Evolutionary conservation across 495 filamentous ascomycete species (phyloP).

Genomic region (Alectoria sarmentosa): DNA sequence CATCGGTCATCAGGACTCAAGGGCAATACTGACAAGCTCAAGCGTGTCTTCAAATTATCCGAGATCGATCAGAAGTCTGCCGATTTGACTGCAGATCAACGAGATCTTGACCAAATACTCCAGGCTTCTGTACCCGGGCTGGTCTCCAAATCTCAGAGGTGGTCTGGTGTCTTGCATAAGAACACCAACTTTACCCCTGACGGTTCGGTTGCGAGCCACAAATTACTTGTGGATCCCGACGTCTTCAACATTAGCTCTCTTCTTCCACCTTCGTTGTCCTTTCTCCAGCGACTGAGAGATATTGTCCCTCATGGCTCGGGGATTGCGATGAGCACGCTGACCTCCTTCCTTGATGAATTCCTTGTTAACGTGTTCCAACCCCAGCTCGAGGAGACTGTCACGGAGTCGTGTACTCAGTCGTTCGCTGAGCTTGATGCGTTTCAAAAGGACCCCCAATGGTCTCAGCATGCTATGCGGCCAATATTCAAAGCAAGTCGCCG

Average conservation of each 20-base stretch:
- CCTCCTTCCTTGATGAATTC: constrained; percentile 96
- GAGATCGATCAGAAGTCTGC: constrained; percentile 71
- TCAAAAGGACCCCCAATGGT: constrained; percentile 79
- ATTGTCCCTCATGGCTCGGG: constrained; percentile 83
- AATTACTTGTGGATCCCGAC: constrained; percentile 87
- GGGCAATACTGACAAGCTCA: constrained; percentile 24
- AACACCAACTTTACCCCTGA: constrained; percentile 33
- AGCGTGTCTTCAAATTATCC: constrained; percentile 82
- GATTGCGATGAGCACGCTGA: constrained; percentile 78
- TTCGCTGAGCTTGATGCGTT: constrained; percentile 84
- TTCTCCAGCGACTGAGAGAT: constrained; percentile 82
- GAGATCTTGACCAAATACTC: constrained; percentile 85
- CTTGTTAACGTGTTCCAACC: constrained; percentile 97
- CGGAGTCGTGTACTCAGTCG: constrained; percentile 74
- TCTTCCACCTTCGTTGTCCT: constrained; percentile 86
- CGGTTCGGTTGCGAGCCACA: constrained; percentile 63
- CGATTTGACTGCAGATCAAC: constrained; percentile 71
- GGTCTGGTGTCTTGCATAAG: constrained; percentile 31
- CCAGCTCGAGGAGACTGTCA: constrained; percentile 90
- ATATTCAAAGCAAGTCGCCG: constrained; percentile 60
- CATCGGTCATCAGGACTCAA: not conserved
- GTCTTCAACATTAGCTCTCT: constrained; percentile 97
- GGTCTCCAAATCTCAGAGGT: constrained; percentile 65
- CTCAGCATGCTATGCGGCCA: constrained; percentile 64
- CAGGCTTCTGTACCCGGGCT: constrained; percentile 86